Conservation (phyloP, 2,329 filamentous ascomycete species). For the Fusarium devonianum region DNA sequence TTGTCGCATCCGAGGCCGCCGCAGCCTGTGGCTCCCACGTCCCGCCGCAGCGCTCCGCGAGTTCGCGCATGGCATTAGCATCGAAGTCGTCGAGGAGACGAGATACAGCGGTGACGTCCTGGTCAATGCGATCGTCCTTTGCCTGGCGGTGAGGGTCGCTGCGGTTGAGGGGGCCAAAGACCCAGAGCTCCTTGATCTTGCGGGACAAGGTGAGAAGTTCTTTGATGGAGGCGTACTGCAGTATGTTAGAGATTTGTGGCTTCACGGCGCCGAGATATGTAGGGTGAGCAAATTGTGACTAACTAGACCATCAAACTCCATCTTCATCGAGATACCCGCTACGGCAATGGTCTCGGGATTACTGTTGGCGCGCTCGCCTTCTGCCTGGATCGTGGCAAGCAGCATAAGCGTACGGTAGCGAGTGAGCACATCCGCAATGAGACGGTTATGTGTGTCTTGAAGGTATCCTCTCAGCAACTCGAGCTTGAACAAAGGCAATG, state of each 20-base stretch:
- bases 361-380: conserved; percentile 49
- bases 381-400: conserved; percentile 53
- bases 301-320: conserved; percentile 55
- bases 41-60: conserved; percentile 49
- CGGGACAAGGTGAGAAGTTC: conserved; percentile 54
- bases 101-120: conserved; percentile 47
- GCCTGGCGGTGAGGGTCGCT: conserved; percentile 47
- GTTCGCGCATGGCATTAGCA: conserved; percentile 42
- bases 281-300: conserved; percentile 4
- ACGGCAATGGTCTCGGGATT: conserved; percentile 53
- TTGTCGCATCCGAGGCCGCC: background rate
- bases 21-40: conserved; percentile 45
- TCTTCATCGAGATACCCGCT: conserved; percentile 53
- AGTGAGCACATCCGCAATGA: conserved; percentile 54
- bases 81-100: conserved; percentile 48
- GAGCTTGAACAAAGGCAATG: background rate
- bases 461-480: background rate
- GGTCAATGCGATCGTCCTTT: conserved; percentile 48
- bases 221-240: conserved; percentile 53
- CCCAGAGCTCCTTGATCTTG: conserved; percentile 56
- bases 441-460: conserved; percentile 54
- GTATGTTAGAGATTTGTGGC: background rate
- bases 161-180: conserved; percentile 52
- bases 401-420: conserved; percentile 54
- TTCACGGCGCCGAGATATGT: too few species aligned